Evolutionary conservation across 2,329 filamentous ascomycete genomes (phyloP).

Genomic region (Arachnopeziza araneosa): DNA sequence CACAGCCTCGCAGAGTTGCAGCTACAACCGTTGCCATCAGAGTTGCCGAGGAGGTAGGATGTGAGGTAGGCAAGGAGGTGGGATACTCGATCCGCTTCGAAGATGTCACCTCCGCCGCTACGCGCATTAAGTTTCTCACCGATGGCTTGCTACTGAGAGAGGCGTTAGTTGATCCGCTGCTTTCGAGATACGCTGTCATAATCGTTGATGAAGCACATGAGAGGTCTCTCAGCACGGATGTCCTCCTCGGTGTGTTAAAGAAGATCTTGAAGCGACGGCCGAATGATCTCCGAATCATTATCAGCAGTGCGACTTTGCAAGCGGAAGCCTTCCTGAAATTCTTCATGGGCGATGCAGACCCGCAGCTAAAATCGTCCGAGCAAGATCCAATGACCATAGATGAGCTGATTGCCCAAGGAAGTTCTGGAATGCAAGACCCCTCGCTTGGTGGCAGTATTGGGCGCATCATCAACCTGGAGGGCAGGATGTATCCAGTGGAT

Average conservation of each 20-base stretch:
- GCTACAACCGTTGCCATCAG: constrained; percentile 83
- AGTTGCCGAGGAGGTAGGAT: constrained; percentile 84
- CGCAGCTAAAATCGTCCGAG: constrained; percentile 24
- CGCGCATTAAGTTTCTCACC: constrained; percentile 90
- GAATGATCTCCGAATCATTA: constrained; percentile 72
- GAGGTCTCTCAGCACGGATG: constrained; percentile 84
- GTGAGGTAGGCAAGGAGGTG: constrained; percentile 81
- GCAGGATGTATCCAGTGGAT: constrained; percentile 84
- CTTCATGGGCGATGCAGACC: constrained; percentile 46
- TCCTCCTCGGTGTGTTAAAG: constrained; percentile 83
- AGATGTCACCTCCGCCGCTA: constrained; percentile 79
- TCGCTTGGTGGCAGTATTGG: constrained; percentile 38
- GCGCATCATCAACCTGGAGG: constrained; percentile 77
- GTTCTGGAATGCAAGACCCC: constrained; percentile 18
- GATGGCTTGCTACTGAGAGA: constrained; percentile 89
- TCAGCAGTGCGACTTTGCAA: constrained; percentile 91
- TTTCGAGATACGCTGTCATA: constrained; percentile 88
- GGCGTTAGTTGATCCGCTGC: constrained; percentile 83
- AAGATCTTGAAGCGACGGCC: constrained; percentile 78
- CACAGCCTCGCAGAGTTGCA: constrained; percentile 78
- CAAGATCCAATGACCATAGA: constrained; percentile 33
- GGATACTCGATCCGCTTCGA: constrained; percentile 93
- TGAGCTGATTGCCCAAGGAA: constrained; percentile 24
- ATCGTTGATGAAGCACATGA: constrained; percentile 99
- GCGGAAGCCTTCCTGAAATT: constrained; percentile 81